Conservation (phyloP, 106 monocot species). For the Iris macrosiphon region DNA sequence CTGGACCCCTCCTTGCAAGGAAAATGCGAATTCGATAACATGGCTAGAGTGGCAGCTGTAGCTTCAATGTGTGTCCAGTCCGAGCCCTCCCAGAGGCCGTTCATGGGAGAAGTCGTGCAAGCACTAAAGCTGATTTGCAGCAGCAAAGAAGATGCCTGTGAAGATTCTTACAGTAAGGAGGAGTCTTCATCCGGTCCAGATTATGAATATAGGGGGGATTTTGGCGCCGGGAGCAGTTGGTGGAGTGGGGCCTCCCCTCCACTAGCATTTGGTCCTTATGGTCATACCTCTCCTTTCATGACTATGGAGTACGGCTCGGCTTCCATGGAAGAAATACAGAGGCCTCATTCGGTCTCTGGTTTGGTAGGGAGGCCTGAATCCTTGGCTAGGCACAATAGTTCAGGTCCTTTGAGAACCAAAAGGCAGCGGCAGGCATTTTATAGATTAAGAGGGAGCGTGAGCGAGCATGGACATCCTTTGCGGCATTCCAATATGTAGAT, state of each 20-base stretch:
- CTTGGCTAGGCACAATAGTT: slow-evolving; percentile 35
- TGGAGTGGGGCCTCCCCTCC: background rate
- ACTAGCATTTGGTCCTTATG: slow-evolving; percentile 18
- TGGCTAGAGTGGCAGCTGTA: slow-evolving; percentile 72
- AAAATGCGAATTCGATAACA: slow-evolving; percentile 40
- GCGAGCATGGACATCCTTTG: slow-evolving; percentile 58
- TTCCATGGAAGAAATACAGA: slow-evolving; percentile 30
- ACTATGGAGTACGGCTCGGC: slow-evolving; percentile 86
- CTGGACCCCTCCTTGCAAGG: slow-evolving; percentile 57
- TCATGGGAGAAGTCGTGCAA: slow-evolving; percentile 98
- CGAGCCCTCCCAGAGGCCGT: slow-evolving; percentile 71
- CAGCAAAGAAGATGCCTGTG: slow-evolving; percentile 30
- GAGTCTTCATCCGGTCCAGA: slow-evolving; percentile 15
- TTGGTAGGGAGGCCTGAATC: slow-evolving; percentile 24
- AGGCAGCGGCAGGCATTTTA: slow-evolving; percentile 27
- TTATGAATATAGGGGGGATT: slow-evolving; percentile 33
- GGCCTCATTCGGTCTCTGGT: slow-evolving; percentile 30
- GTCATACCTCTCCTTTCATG: slow-evolving; percentile 41
- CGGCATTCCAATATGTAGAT: slow-evolving; percentile 10
- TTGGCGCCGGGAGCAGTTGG: slow-evolving; percentile 5
- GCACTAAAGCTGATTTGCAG: slow-evolving; percentile 66
- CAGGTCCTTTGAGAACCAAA: slow-evolving; percentile 63
- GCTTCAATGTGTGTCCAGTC: slow-evolving; percentile 85
- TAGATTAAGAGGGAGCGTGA: slow-evolving; percentile 65
- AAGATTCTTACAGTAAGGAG: slow-evolving; percentile 21